Evolutionary conservation across 805 yeast species (phyloP).

Genomic region (Hanseniaspora lindneri): DNA sequence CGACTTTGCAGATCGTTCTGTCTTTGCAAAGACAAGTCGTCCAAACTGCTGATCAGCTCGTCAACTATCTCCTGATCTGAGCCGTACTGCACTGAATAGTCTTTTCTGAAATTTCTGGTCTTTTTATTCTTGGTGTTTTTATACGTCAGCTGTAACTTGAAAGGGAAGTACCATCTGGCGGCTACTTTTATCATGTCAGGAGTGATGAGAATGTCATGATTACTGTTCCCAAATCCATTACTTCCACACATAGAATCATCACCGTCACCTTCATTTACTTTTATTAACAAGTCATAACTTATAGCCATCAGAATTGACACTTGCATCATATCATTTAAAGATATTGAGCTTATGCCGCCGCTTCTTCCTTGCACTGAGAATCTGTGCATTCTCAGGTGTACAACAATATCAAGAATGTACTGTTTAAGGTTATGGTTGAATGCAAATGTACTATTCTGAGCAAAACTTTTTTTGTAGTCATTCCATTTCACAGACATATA

Average conservation of each 20-base stretch:
- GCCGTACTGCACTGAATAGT: slow-evolving; percentile 39
- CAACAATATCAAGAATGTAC: slow-evolving; percentile 47
- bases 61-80: slow-evolving; percentile 32
- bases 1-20: too few relatives aligned
- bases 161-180: slow-evolving; percentile 38
- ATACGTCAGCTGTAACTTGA: slow-evolving; percentile 19
- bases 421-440: slow-evolving; percentile 38
- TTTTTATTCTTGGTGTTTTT: slow-evolving; percentile 28
- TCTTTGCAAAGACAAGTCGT: slow-evolving; percentile 15
- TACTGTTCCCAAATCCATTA: background rate
- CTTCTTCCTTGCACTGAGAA: slow-evolving; percentile 32
- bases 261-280: background rate
- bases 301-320: slow-evolving; percentile 35
- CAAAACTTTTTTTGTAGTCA: background rate
- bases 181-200: slow-evolving; percentile 44
- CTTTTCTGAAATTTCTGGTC: slow-evolving; percentile 26
- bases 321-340: slow-evolving; percentile 35
- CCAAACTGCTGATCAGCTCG: slow-evolving; percentile 34
- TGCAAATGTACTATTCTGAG: background rate
- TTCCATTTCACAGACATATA: background rate
- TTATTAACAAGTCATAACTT: slow-evolving; percentile 16
- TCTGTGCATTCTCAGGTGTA: slow-evolving; percentile 46
- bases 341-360: slow-evolving; percentile 42
- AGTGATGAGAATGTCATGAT: slow-evolving; percentile 33
- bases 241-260: background rate